Conservation (phyloP, 345 rosid species). For the rapeseed (Brassica napus) region DNA sequence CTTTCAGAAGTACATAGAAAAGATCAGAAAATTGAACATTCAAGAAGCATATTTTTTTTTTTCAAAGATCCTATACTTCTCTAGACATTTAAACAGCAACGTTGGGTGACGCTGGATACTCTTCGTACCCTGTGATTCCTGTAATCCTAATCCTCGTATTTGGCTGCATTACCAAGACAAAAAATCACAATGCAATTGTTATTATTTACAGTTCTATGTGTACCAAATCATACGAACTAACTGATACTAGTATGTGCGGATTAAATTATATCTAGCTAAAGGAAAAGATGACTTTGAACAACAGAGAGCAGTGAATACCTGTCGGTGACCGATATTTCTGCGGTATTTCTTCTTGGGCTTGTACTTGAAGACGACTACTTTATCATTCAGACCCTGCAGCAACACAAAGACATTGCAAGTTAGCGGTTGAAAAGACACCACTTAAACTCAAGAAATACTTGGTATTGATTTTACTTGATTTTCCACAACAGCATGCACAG, state of each 20-base stretch:
- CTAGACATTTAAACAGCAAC: constrained; percentile 16
- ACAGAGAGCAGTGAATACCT: constrained; percentile 50
- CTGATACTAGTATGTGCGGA: background rate
- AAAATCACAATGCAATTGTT: constrained; percentile 3
- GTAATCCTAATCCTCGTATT: constrained; percentile 83
- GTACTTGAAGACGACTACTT: constrained; percentile 89
- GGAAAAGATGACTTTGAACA: background rate
- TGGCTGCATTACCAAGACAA: constrained; percentile 56
- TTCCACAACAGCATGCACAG: constrained; percentile 93
- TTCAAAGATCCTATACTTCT: background rate
- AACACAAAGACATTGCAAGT: constrained; percentile 4
- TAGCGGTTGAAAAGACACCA: background rate
- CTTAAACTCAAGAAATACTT: background rate
- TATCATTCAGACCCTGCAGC: constrained; percentile 74
- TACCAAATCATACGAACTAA: background rate
- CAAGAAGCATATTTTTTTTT: constrained; percentile 14
- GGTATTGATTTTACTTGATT: constrained; percentile 58
- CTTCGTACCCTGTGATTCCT: constrained; percentile 81
- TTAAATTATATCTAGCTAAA: background rate
- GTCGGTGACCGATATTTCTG: constrained; percentile 95
- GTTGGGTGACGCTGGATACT: constrained; percentile 60
- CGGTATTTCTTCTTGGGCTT: constrained; percentile 93
- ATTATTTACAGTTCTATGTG: background rate
- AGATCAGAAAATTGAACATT: constrained; percentile 7
- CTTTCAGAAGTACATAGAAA: constrained; percentile 15